phyloP scores from a whole-genome alignment of 2,329 filamentous ascomycete genomes.

The Phyllosticta capitalensis region DNA sequence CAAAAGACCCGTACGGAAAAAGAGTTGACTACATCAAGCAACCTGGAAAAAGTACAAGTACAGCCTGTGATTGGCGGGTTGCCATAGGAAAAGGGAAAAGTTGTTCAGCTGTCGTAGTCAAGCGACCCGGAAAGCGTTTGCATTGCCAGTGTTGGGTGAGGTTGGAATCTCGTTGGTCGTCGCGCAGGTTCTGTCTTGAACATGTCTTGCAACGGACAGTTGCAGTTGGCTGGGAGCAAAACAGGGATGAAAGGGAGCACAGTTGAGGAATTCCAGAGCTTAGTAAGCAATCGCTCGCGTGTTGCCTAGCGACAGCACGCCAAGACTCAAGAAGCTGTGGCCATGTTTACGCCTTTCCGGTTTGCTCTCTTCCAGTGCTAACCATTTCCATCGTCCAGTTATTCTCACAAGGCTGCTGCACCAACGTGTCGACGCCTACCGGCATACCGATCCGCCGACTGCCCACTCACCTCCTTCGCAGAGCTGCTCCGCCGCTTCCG shows the following conservation, averaged over 20 bases:
- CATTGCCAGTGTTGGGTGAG: not conserved
- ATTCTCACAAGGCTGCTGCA: not conserved
- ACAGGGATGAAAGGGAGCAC: not conserved
- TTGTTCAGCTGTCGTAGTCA: not conserved
- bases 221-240: not conserved
- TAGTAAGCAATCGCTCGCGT: not conserved
- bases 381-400: not conserved
- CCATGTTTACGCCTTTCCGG: conserved; percentile 5
- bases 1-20: not conserved
- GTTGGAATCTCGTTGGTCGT: not conserved
- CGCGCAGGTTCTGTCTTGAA: not conserved
- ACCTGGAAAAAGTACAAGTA: not conserved
- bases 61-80: not conserved
- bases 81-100: not conserved
- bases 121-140: not conserved
- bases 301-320: conserved; percentile 4
- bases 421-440: not conserved
- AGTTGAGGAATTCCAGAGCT: not conserved
- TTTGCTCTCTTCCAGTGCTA: not conserved
- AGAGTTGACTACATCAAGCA: no score
- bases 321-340: conserved; percentile 4
- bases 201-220: not conserved
- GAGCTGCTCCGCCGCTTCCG: not conserved
- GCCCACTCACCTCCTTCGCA: not conserved
- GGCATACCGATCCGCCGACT: not conserved